Percentiles rank a stretch among this genome's conserved stretches.
These are phyloP conservation scores for Triadica sebifera DNA, from an alignment of 345 rosid species.

Conservation along the genomic window DNA sequence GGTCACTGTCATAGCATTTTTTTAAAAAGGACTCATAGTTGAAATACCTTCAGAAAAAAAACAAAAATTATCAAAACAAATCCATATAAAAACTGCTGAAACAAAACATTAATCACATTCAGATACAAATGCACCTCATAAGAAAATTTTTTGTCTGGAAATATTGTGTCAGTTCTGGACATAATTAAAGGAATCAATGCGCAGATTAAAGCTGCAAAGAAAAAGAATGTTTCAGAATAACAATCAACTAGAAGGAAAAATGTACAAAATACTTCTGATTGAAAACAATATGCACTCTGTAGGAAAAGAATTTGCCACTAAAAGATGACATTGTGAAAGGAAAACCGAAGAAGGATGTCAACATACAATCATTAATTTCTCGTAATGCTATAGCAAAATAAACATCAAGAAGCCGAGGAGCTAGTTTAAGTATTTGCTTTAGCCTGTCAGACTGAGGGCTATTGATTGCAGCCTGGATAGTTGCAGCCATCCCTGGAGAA, in stretches of 20 bases:
- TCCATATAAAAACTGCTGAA: not conserved
- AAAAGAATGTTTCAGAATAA: conserved; percentile 14
- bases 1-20: not conserved
- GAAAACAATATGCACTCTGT: not conserved
- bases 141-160: conserved; percentile 70
- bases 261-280: not conserved
- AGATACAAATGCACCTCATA: conserved; percentile 56
- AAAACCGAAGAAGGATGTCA: conserved; percentile 14
- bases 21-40: no score
- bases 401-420: conserved; percentile 71
- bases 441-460: conserved; percentile 68
- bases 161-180: conserved; percentile 71
- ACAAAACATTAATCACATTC: conserved; percentile 5
- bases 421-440: conserved; percentile 62
- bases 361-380: conserved; percentile 82
- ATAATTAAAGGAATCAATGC: conserved; percentile 83
- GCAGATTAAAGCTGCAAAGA: conserved; percentile 75
- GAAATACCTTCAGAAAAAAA: not conserved
- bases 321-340: not conserved
- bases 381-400: conserved; percentile 68
- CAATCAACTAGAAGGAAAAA: not conserved
- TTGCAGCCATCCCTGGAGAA: conserved; percentile 69
- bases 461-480: conserved; percentile 70
- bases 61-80: not conserved
- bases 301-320: not conserved